Conservation (phyloP, 2,329 filamentous ascomycete species). For the Penicillium sp. region DNA sequence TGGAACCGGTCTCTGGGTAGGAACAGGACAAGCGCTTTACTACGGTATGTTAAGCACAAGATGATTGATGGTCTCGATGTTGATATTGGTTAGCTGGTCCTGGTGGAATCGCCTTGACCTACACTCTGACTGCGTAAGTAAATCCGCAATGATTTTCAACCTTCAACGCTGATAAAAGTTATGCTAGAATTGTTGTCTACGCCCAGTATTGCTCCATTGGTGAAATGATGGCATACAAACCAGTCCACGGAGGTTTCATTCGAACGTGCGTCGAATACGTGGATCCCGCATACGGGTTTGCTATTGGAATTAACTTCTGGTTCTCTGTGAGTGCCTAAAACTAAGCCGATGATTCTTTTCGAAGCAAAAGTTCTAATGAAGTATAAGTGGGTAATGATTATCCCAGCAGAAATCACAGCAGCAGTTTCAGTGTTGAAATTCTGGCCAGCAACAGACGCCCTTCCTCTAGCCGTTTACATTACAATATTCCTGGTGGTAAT, state of each 20-base stretch:
- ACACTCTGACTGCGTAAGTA: conserved; percentile 32
- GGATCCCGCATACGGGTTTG: conserved; percentile 35
- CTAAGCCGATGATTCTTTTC: not conserved
- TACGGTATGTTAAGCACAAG: conserved; percentile 24
- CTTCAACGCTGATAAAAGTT: not conserved
- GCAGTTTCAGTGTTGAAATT: conserved; percentile 34
- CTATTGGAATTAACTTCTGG: conserved; percentile 38
- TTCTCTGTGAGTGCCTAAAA: conserved; percentile 22
- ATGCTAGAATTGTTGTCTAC: conserved; percentile 32
- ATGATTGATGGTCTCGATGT: not conserved
- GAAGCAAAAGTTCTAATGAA: not conserved
- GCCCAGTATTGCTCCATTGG: conserved; percentile 35
- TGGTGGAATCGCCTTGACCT: conserved; percentile 34
- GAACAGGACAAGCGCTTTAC: conserved; percentile 36
- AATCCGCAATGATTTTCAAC: not conserved
- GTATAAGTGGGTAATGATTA: conserved; percentile 33
- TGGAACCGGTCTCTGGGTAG: conserved; percentile 38
- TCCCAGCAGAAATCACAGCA: conserved; percentile 37
- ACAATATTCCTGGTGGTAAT: conserved; percentile 33
- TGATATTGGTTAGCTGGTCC: conserved; percentile 27
- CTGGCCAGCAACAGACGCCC: conserved; percentile 29
- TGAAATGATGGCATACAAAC: conserved; percentile 34
- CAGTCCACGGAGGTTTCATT: conserved; percentile 37
- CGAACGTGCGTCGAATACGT: conserved; percentile 34
- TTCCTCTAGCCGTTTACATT: conserved; percentile 35